A percentile compares a stretch with the other conserved stretches of the same genome.
Conservation (phyloP, 768 basidiomycete species). For the Kwoniella mangroviensis region DNA sequence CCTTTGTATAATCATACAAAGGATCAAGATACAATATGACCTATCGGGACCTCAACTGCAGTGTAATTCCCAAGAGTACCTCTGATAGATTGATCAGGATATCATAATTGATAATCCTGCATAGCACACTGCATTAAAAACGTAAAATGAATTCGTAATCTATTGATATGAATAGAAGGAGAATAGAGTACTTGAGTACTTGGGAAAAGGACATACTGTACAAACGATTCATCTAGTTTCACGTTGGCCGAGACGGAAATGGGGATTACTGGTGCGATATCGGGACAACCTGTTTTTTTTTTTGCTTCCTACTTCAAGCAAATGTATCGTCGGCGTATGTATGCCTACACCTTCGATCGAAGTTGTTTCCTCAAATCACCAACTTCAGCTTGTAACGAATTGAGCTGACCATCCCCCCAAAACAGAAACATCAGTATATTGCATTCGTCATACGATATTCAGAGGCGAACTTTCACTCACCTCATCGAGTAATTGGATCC, state of each 20-base stretch:
- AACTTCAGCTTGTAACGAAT: slow-evolving; percentile 53
- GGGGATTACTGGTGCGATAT: no score
- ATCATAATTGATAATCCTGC: not conserved
- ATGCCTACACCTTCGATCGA: slow-evolving; percentile 21
- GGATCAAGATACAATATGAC: not conserved
- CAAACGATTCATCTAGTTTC: not conserved
- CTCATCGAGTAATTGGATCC: slow-evolving; percentile 84
- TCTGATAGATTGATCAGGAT: no score
- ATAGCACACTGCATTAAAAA: not conserved
- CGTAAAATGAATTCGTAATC: not conserved
- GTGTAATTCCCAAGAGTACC: no score
- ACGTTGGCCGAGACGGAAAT: no score
- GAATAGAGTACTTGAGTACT: not conserved
- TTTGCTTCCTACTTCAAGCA: not conserved
- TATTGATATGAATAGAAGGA: not conserved
- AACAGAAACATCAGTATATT: no score
- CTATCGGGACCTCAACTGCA: slow-evolving; percentile 15
- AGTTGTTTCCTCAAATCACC: slow-evolving; percentile 52
- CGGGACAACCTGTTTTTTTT: no score
- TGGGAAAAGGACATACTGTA: not conserved
- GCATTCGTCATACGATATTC: no score
- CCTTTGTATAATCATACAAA: no score
- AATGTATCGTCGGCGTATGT: no score
- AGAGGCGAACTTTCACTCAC: slow-evolving; percentile 60
- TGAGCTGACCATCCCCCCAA: slow-evolving; percentile 31